A percentile compares a stretch with the other conserved stretches of the same genome.
Evolutionary conservation across 345 rosid genomes (phyloP).

Genomic region (Corchorus olitorius): DNA sequence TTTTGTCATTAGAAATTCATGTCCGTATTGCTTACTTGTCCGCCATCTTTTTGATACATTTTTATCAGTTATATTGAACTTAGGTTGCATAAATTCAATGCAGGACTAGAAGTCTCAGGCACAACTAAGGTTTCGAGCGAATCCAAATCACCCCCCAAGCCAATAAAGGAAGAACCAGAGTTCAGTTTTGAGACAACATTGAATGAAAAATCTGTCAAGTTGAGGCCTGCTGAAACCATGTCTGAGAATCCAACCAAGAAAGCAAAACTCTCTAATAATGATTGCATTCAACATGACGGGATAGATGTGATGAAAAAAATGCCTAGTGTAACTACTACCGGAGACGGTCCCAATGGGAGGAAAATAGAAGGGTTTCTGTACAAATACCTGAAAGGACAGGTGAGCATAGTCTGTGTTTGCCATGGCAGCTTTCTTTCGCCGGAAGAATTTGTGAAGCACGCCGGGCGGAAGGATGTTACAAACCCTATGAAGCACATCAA

Average conservation of each 20-base stretch:
- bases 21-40: not conserved
- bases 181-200: not conserved
- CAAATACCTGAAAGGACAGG: constrained; percentile 37
- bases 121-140: not conserved
- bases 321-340: constrained; percentile 57
- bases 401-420: constrained; percentile 56
- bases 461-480: constrained; percentile 32
- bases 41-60: not conserved
- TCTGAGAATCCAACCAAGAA: constrained; percentile 24
- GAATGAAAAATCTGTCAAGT: not conserved
- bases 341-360: constrained; percentile 48
- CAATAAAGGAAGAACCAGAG: not conserved
- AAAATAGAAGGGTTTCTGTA: constrained; percentile 51
- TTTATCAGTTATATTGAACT: not conserved
- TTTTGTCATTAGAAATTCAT: not conserved
- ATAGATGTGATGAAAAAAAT: constrained; percentile 41
- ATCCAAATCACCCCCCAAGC: not conserved
- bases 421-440: constrained; percentile 55
- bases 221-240: not conserved
- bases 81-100: constrained; percentile 6
- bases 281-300: constrained; percentile 12
- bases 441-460: constrained; percentile 50
- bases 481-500: constrained; percentile 37
- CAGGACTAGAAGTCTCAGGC: constrained; percentile 19
- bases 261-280: not conserved